These are phyloP conservation scores for Anacardium occidentale DNA, from an alignment of 345 rosid species.

Conservation along the genomic window DNA sequence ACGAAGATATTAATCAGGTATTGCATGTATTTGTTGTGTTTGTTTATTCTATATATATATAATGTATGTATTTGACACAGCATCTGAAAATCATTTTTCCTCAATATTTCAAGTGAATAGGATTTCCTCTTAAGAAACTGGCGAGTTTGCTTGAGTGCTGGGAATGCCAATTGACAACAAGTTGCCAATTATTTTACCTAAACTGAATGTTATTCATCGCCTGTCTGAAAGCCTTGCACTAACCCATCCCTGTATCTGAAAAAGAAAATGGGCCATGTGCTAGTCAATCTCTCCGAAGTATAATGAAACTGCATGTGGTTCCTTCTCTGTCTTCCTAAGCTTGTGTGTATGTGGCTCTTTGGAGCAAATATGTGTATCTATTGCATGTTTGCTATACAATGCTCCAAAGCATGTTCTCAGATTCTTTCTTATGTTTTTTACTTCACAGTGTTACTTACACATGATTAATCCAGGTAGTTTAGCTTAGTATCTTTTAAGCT, in stretches of 20 bases:
- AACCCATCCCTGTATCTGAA: too few relatives aligned
- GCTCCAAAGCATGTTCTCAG: not conserved
- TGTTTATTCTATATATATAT: not conserved
- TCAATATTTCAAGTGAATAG: not conserved
- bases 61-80: not conserved
- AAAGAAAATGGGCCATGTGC: not conserved
- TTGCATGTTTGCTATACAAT: not conserved
- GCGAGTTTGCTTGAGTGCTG: not conserved
- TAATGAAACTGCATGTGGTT: not conserved
- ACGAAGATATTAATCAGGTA: conserved; percentile 89
- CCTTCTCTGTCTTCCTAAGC: not conserved
- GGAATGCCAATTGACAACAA: not conserved
- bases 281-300: not conserved
- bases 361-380: not conserved
- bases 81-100: not conserved
- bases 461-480: not conserved
- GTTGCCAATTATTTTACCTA: not conserved
- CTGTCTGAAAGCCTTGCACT: not conserved
- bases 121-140: not conserved
- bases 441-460: not conserved
- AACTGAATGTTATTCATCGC: not conserved
- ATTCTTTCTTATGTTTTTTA: not conserved
- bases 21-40: not conserved
- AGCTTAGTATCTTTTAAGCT: not conserved
- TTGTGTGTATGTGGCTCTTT: not conserved